Evolutionary conservation across 129 eudicot species (phyloP).

Genomic region (Sambucus nigra): DNA sequence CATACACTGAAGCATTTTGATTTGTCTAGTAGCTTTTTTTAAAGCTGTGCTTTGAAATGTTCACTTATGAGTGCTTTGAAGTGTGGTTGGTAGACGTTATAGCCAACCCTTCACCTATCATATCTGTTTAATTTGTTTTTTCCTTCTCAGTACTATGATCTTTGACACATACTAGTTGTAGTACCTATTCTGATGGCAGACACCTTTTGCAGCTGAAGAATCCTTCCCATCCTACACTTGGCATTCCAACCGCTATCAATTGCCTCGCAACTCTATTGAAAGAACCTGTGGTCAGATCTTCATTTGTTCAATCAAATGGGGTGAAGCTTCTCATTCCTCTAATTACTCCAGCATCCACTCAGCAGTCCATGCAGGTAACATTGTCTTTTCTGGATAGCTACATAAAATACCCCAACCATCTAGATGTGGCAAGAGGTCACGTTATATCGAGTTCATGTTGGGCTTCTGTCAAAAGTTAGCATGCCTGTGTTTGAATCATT

Average conservation of each 20-base stretch:
- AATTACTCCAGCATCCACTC: constrained; percentile 92
- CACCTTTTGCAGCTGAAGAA: constrained; percentile 53
- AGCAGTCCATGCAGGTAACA: constrained; percentile 86
- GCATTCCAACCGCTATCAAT: constrained; percentile 57
- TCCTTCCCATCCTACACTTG: constrained; percentile 85
- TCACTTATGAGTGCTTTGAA: not conserved
- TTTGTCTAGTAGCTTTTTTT: not conserved
- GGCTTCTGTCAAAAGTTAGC: too few species aligned
- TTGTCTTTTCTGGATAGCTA: constrained; percentile 1
- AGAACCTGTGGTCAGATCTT: constrained; percentile 75
- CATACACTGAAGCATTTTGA: not conserved
- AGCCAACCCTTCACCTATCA: not conserved
- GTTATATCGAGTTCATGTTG: too few species aligned
- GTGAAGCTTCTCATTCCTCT: constrained; percentile 84
- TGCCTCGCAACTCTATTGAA: constrained; percentile 69
- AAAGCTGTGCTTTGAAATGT: not conserved
- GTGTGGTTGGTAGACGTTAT: not conserved
- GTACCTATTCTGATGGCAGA: not conserved
- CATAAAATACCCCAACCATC: not conserved
- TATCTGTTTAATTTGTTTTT: not conserved
- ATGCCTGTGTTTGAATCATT: too few species aligned
- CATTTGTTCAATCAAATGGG: constrained; percentile 92
- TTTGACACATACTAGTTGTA: not conserved
- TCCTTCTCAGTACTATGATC: not conserved
- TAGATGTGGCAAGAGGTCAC: too few species aligned